Percentiles rank a stretch among this genome's conserved stretches.
Conservation (phyloP, 495 filamentous ascomycete species). For the Daldinia bambusicola region DNA sequence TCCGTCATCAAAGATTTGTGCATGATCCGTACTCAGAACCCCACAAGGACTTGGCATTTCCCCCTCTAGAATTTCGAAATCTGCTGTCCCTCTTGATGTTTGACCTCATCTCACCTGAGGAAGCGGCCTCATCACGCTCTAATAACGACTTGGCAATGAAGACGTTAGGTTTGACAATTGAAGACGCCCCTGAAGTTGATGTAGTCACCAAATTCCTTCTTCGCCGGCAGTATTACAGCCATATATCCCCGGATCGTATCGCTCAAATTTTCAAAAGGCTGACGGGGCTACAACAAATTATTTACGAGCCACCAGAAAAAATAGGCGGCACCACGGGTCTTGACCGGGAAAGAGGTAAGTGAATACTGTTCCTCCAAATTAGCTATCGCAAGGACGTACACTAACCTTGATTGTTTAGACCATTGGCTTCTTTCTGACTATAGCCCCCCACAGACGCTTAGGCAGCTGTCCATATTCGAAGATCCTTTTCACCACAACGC, state of each 20-base stretch:
- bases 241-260: not conserved
- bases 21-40: not conserved
- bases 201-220: constrained; percentile 17
- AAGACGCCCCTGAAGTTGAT: constrained; percentile 8
- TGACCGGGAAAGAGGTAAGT: not conserved
- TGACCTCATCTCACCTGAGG: not conserved
- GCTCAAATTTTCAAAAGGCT: not conserved
- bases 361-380: not conserved
- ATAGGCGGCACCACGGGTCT: not conserved
- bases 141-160: not conserved
- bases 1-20: not conserved
- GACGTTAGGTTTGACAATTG: not conserved
- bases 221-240: constrained; percentile 1
- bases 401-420: not conserved
- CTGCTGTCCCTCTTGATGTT: not conserved
- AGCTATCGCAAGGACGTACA: too few relatives aligned
- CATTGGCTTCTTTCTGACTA: not conserved
- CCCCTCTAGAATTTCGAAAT: not conserved
- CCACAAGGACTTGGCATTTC: not conserved
- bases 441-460: not conserved
- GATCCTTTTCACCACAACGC: not conserved
- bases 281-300: constrained; percentile 5
- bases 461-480: not conserved
- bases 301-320: constrained; percentile 12
- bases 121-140: not conserved